These are phyloP conservation scores for Coemansia sp. DNA, from an alignment of 192 early-diverging fungal species.

Conservation along the genomic window DNA sequence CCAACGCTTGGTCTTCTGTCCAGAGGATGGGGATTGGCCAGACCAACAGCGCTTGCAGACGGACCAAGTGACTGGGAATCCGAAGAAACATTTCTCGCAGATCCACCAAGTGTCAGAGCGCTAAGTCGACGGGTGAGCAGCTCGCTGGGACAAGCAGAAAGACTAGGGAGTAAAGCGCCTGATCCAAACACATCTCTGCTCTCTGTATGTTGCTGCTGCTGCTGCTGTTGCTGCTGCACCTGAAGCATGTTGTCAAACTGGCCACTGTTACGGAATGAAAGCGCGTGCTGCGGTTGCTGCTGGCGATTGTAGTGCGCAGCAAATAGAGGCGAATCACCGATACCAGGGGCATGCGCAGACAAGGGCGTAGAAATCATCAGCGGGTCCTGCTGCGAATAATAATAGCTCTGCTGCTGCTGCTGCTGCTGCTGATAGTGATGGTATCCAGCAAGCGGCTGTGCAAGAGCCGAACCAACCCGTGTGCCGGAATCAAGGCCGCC, in stretches of 20 bases:
- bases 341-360: conserved; percentile 9
- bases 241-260: conserved; percentile 23
- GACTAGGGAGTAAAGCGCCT: conserved; percentile 21
- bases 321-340: conserved; percentile 22
- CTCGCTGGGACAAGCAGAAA: conserved; percentile 31
- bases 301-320: conserved; percentile 22
- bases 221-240: conserved; percentile 15
- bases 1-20: conserved; percentile 49
- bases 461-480: neutral
- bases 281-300: conserved; percentile 9
- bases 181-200: conserved; percentile 11
- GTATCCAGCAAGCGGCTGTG: neutral
- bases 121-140: conserved; percentile 52
- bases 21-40: conserved; percentile 17
- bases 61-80: conserved; percentile 8
- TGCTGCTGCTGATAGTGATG: conserved; percentile 14
- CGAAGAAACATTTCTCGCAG: conserved; percentile 2
- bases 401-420: conserved; percentile 23
- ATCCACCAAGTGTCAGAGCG: conserved; percentile 26
- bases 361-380: conserved; percentile 17
- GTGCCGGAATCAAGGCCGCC: neutral
- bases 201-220: conserved; percentile 12
- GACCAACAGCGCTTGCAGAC: neutral
- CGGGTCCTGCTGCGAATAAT: conserved; percentile 13
- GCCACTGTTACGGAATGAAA: conserved; percentile 16